These are phyloP conservation scores for Dendrostoma leiphaemia DNA, from an alignment of 2,329 filamentous ascomycete species.

Conservation along the genomic window DNA sequence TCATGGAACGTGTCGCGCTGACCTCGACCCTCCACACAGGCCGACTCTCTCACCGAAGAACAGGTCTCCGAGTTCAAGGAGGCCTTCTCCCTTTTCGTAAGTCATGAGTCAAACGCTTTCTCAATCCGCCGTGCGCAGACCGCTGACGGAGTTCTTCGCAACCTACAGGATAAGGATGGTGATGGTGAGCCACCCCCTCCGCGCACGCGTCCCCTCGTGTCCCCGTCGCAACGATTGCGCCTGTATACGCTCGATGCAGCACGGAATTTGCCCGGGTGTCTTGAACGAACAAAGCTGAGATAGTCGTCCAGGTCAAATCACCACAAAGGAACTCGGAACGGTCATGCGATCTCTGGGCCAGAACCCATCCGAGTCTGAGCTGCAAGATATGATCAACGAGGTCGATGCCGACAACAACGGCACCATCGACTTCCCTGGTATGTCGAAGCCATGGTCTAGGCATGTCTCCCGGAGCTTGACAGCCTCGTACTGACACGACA, in stretches of 20 bases:
- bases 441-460: constrained; percentile 24
- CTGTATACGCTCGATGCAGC: no score
- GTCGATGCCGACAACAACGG: constrained; percentile 91
- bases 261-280: no score
- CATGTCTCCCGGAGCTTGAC: background rate
- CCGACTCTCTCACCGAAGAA: constrained; percentile 98
- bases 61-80: constrained; percentile 99
- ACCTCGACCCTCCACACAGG: constrained; percentile 50
- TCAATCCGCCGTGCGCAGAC: background rate
- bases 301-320: constrained; percentile 70
- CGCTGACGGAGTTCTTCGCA: constrained; percentile 19
- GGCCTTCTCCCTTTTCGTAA: constrained; percentile 99
- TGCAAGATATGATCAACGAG: constrained; percentile 94
- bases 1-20: constrained; percentile 17
- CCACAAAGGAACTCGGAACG: constrained; percentile 84
- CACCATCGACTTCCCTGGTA: constrained; percentile 89
- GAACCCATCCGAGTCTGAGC: constrained; percentile 85
- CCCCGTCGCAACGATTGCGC: constrained; percentile 11
- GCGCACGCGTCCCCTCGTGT: constrained; percentile 1
- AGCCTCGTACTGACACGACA: constrained; percentile 6
- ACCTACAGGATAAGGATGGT: constrained; percentile 79
- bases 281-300: constrained; percentile 24
- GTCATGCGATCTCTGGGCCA: constrained; percentile 89
- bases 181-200: constrained; percentile 64
- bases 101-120: constrained; percentile 33